These are phyloP conservation scores for Bryum argenteum DNA, from an alignment of 225 moss, liverwort and hornwort genomes.

Conservation along the genomic window DNA sequence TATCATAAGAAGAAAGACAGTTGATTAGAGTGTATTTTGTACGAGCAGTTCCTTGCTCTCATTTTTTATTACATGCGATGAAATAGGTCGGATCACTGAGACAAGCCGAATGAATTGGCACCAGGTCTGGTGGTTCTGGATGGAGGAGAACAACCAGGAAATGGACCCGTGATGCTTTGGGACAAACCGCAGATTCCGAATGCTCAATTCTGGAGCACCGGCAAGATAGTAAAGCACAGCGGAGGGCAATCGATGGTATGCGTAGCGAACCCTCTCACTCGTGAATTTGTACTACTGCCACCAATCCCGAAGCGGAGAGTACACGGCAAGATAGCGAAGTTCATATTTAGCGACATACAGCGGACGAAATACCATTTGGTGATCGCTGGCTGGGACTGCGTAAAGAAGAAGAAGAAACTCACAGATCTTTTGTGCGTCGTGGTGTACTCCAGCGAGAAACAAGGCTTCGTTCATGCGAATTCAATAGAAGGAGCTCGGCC, in stretches of 20 bases:
- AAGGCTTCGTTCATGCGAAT: constrained; percentile 57
- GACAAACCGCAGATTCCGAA: constrained; percentile 45
- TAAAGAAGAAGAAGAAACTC: constrained; percentile 35
- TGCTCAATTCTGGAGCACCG: constrained; percentile 41
- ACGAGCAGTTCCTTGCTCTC: neutral
- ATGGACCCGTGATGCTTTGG: constrained; percentile 48
- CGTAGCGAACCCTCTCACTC: constrained; percentile 57
- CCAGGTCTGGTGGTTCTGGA: constrained; percentile 55
- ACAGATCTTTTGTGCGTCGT: constrained; percentile 44
- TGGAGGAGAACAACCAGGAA: constrained; percentile 60
- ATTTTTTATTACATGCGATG: constrained; percentile 18
- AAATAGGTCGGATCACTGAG: constrained; percentile 31
- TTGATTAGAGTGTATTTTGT: constrained; percentile 3
- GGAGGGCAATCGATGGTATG: constrained; percentile 61
- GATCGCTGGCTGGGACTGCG: constrained; percentile 56
- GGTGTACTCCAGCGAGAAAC: constrained; percentile 58
- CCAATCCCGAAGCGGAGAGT: constrained; percentile 53
- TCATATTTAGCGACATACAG: constrained; percentile 40
- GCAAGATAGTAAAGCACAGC: constrained; percentile 36
- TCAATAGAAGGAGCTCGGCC: constrained; percentile 51
- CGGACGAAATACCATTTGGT: constrained; percentile 50
- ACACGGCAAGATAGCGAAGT: constrained; percentile 56
- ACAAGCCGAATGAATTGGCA: constrained; percentile 23
- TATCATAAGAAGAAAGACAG: neutral
- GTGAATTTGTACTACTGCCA: constrained; percentile 57